Evolutionary conservation across 2,329 filamentous ascomycete genomes (phyloP), one percentile per base, ranked within the genome.

Genomic region (Catunica adiposa): DNA sequence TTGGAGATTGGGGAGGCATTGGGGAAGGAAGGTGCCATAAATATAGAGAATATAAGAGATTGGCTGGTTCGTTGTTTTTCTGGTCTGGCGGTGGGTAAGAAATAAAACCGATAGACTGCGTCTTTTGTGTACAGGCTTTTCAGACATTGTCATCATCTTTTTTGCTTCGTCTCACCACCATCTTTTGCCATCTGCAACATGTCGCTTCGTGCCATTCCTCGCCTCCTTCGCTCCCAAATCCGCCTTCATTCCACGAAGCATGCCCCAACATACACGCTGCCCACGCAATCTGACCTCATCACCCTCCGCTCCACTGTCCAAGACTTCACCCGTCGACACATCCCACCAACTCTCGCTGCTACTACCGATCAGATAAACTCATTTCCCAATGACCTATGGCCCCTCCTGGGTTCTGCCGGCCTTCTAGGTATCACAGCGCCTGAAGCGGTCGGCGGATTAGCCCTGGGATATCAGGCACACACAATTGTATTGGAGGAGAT

Each of bases 401-500:
- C 77, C 67, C 96, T 95, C 71, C 74, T 98, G 52, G 92, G 92
- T 60, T 84, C 89, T 61, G 92, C 92, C 34, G 92, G 86, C 5
- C 84, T 97, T 62, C 77, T 97, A 26, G 92, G 92, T 58, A 86
- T 96, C 63, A 97, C 92, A 7, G 92, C 88, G 17, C 87, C 95
- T 64, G 89, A 95, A 70, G 84, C 88, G 56, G 88, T 92, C 54
- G 92, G 92, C 38, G 92, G 90, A 1, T 70, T 97, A 48, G 86
- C 76, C 1, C 84, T 97, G 81, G 92, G 92, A 9, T 98, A 97
- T 69, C 90, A 97, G 71, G 90, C 92, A 47, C 92, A 98, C 70
- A 94, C 88, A 66, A 74, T 95, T 5, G 88, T 96, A 48, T 85
- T 97, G 80, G 92, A 98, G 70, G 92, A 97, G 73, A 75, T 98